Evolutionary conservation across 208 protist species (phyloP).

Genomic region (Leishmania lainsoni): DNA sequence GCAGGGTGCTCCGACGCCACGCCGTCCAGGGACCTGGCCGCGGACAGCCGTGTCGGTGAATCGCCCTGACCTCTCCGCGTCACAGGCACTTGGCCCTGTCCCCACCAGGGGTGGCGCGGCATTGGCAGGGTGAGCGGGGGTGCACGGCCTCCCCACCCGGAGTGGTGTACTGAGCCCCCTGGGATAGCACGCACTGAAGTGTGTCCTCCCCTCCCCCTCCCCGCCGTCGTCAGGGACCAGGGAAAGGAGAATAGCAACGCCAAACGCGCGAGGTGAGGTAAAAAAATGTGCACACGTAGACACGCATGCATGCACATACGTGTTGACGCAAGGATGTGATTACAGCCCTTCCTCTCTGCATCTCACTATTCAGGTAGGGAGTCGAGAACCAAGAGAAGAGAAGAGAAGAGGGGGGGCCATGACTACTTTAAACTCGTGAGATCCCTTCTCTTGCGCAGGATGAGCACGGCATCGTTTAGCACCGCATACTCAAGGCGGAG

Average conservation of each 20-base stretch:
- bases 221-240: neutral
- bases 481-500: slow-evolving; percentile 69
- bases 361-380: neutral
- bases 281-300: neutral
- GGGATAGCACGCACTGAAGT: neutral
- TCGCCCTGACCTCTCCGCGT: neutral
- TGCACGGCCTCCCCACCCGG: neutral
- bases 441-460: slow-evolving; percentile 35
- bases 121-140: neutral
- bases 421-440: neutral
- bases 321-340: neutral
- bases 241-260: neutral
- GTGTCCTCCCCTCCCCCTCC: neutral
- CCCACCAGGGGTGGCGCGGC: neutral
- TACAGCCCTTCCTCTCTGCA: neutral
- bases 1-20: neutral
- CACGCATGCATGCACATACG: neutral
- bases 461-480: slow-evolving; percentile 80
- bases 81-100: neutral
- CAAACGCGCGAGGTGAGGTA: neutral
- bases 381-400: neutral
- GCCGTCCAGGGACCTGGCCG: neutral
- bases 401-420: neutral
- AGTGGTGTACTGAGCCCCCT: neutral
- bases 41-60: neutral